Conservation (phyloP, 768 basidiomycete genomes). For the Termitomyces sp. region DNA sequence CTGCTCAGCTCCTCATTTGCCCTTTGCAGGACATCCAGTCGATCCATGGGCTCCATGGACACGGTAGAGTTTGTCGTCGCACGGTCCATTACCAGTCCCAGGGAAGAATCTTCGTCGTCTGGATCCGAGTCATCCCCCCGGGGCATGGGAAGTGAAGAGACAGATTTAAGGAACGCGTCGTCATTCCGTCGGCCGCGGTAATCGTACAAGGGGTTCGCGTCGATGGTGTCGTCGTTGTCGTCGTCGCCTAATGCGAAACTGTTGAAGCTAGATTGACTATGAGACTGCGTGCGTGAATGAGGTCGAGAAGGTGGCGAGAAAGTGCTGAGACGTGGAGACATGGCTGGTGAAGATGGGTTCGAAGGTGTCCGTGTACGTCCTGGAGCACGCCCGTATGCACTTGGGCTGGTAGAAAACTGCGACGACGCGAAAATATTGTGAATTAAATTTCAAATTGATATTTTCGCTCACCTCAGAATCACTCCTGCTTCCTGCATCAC, state of each 20-base stretch:
- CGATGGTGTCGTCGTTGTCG: constrained; percentile 32
- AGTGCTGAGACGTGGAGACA: constrained; percentile 21
- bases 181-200: constrained; percentile 21
- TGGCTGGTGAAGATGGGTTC: constrained; percentile 59
- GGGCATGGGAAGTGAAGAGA: constrained; percentile 61
- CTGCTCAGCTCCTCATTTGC: constrained; percentile 71
- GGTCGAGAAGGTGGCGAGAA: constrained; percentile 50
- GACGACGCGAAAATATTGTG: background rate
- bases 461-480: constrained; percentile 65
- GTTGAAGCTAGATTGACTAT: constrained; percentile 34
- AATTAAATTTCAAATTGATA: constrained; percentile 8
- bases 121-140: constrained; percentile 44
- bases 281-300: constrained; percentile 59
- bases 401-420: constrained; percentile 38
- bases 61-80: constrained; percentile 55
- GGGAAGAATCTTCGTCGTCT: constrained; percentile 51
- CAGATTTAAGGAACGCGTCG: constrained; percentile 33
- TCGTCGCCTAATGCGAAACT: constrained; percentile 29
- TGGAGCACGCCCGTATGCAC: constrained; percentile 39
- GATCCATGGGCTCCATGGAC: constrained; percentile 71
- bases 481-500: constrained; percentile 71
- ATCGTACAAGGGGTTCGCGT: constrained; percentile 19
- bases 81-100: constrained; percentile 62
- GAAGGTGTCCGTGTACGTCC: constrained; percentile 66
- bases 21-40: constrained; percentile 68